These are phyloP conservation scores for Yarrowia galli DNA, from an alignment of 1,139 yeast species.

Conservation along the genomic window DNA sequence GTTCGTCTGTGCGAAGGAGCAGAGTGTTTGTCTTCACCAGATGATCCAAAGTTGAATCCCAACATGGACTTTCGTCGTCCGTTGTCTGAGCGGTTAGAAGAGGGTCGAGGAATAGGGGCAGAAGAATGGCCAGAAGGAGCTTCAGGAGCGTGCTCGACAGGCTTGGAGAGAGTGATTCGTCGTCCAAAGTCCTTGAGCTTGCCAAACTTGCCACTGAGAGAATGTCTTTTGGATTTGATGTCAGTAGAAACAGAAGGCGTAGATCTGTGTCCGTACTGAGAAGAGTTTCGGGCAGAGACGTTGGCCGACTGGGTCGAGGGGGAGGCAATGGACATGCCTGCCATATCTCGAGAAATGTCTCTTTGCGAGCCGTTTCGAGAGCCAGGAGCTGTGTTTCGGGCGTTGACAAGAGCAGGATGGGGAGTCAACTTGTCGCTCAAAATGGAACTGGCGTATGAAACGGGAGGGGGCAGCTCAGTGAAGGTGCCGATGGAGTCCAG, in stretches of 20 bases:
- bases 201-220: constrained; percentile 34
- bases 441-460: constrained; percentile 9
- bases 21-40: neutral
- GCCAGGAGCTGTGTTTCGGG: constrained; percentile 32
- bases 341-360: constrained; percentile 23
- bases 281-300: constrained; percentile 2
- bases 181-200: constrained; percentile 34
- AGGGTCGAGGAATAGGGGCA: constrained; percentile 8
- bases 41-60: constrained; percentile 13
- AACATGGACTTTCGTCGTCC: constrained; percentile 26
- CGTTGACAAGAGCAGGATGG: constrained; percentile 25
- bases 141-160: neutral
- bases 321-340: constrained; percentile 23
- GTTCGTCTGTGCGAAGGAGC: constrained; percentile 9
- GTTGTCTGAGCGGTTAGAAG: constrained; percentile 6
- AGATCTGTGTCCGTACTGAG: neutral
- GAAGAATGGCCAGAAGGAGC: neutral
- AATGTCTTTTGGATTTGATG: constrained; percentile 16
- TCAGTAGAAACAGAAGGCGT: neutral
- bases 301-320: neutral
- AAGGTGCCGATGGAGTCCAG: constrained; percentile 36
- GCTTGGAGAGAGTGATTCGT: constrained; percentile 18
- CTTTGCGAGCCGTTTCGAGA: constrained; percentile 24
- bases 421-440: constrained; percentile 15
- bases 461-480: constrained; percentile 33